Evolutionary conservation across 306 rosid species (phyloP).

Genomic region (Prunus padus): DNA sequence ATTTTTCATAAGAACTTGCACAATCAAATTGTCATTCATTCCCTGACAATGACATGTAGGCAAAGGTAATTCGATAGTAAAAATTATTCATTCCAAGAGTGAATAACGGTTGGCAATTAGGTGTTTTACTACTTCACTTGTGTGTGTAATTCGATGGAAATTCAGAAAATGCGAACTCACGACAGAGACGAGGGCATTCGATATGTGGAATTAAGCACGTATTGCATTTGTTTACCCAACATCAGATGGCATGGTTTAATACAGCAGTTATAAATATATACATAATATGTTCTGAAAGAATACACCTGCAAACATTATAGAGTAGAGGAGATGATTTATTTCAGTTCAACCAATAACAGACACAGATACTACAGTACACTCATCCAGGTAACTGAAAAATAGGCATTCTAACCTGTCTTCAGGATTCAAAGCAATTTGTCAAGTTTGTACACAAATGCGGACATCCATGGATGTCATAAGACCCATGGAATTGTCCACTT

Average conservation of each 20-base stretch:
- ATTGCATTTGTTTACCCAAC: not conserved
- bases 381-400: not conserved
- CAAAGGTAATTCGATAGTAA: too few relatives aligned
- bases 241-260: not conserved
- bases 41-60: too few relatives aligned
- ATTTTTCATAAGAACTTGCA: too few relatives aligned
- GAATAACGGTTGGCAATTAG: too few relatives aligned
- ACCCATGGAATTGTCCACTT: constrained; percentile 32
- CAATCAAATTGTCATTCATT: too few relatives aligned
- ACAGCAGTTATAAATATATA: too few relatives aligned
- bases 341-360: not conserved
- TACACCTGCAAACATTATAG: constrained; percentile 2
- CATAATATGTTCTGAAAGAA: not conserved
- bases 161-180: not conserved
- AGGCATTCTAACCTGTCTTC: constrained; percentile 15
- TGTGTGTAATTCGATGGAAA: too few relatives aligned
- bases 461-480: constrained; percentile 13
- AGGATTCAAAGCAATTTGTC: constrained; percentile 26
- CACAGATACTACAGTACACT: not conserved
- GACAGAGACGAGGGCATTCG: too few relatives aligned
- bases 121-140: too few relatives aligned
- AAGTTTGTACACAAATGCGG: constrained; percentile 30
- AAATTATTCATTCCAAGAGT: too few relatives aligned
- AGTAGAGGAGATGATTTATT: not conserved
- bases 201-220: too few relatives aligned